Percentiles rank a stretch among this genome's conserved stretches.
Evolutionary conservation across 495 filamentous ascomycete genomes (phyloP).

Genomic region (Lichina pygmaea): DNA sequence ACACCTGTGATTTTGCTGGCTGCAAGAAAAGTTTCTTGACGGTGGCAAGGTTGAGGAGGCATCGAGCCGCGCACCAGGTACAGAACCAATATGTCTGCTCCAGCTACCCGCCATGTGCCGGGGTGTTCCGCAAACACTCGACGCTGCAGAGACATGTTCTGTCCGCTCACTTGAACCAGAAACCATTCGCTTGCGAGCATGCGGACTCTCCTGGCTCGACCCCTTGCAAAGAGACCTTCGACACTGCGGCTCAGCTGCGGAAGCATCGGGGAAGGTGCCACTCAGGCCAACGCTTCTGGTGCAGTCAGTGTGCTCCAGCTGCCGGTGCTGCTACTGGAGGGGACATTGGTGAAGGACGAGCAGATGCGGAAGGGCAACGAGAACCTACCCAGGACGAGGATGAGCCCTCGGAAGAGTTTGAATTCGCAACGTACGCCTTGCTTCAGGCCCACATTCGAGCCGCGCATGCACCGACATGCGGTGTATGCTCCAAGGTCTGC

Average conservation of each 20-base stretch:
- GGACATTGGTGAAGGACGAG: slow-evolving; percentile 3
- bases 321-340: not conserved
- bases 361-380: not conserved
- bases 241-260: slow-evolving; percentile 37
- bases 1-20: slow-evolving; percentile 37
- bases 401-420: slow-evolving; percentile 10
- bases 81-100: slow-evolving; percentile 42
- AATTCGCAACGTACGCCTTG: slow-evolving; percentile 42
- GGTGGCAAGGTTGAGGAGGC: slow-evolving; percentile 39
- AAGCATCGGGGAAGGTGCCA: slow-evolving; percentile 48
- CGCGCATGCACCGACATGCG: slow-evolving; percentile 48
- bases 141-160: slow-evolving; percentile 66
- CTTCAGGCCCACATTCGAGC: slow-evolving; percentile 43
- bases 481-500: slow-evolving; percentile 38
- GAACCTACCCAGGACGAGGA: slow-evolving; percentile 6
- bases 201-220: slow-evolving; percentile 26
- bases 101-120: slow-evolving; percentile 43
- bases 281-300: slow-evolving; percentile 38
- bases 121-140: slow-evolving; percentile 66
- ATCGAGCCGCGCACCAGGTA: slow-evolving; percentile 39
- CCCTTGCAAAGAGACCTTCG: slow-evolving; percentile 40
- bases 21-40: slow-evolving; percentile 67
- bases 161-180: slow-evolving; percentile 35
- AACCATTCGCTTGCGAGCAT: slow-evolving; percentile 37
- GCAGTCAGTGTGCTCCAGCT: slow-evolving; percentile 14